A percentile compares a stretch with the other conserved stretches of the same genome.
Evolutionary conservation across 495 filamentous ascomycete genomes (phyloP).

Genomic region (Xylaria venustula): DNA sequence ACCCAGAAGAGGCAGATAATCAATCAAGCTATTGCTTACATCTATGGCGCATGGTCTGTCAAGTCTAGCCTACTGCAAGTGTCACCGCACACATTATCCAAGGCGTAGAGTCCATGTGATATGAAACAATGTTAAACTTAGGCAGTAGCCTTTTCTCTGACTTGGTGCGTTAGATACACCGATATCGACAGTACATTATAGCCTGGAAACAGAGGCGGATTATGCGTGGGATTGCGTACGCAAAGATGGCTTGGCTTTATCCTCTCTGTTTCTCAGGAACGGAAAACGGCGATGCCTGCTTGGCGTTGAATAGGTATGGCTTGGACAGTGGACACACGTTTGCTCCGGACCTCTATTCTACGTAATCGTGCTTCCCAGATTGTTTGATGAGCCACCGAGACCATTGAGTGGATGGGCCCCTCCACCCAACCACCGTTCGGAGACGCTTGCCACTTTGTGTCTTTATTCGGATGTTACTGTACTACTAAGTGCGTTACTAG

Average conservation of each 20-base stretch:
- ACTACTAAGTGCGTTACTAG: no score
- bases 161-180: neutral
- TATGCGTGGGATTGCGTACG: conserved; percentile 17
- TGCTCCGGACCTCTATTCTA: neutral
- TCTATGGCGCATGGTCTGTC: no score
- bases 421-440: no score
- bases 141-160: neutral
- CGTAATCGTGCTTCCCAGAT: conserved; percentile 13
- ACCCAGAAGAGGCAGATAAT: neutral
- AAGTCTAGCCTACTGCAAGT: no score
- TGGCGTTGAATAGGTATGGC: conserved; percentile 22
- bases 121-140: neutral
- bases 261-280: neutral
- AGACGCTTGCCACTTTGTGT: no score
- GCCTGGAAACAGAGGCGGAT: neutral
- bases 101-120: neutral
- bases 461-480: no score
- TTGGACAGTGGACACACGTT: neutral
- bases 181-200: neutral
- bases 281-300: conserved; percentile 32
- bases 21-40: no score
- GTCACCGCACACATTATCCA: neutral
- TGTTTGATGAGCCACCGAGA: neutral
- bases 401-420: neutral
- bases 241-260: conserved; percentile 19